These are phyloP conservation scores for Withania somnifera DNA, from an alignment of 305 asterid species.

Conservation along the genomic window DNA sequence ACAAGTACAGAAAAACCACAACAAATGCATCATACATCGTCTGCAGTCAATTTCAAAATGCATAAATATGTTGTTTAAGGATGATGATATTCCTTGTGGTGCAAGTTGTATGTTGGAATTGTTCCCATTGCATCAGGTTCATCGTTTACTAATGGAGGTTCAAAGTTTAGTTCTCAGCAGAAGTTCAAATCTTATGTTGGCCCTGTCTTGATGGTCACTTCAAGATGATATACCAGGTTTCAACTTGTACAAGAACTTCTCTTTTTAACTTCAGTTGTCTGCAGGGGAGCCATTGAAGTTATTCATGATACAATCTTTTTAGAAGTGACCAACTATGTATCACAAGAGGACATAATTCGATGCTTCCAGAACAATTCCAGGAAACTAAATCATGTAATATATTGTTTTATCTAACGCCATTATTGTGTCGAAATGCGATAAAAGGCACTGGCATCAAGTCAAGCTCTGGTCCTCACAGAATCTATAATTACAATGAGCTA, in stretches of 20 bases:
- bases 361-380: neutral
- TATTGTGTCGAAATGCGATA: neutral
- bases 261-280: neutral
- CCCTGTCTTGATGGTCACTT: neutral
- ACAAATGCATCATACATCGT: neutral
- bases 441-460: neutral
- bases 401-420: neutral
- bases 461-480: neutral
- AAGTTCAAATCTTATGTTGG: neutral
- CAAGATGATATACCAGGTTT: neutral
- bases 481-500: neutral
- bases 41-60: neutral
- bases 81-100: neutral
- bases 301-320: neutral
- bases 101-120: neutral
- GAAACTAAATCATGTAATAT: neutral
- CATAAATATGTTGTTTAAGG: neutral
- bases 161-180: neutral
- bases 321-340: too few relatives aligned
- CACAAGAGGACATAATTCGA: too few relatives aligned
- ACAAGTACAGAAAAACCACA: neutral
- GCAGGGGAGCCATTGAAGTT: neutral
- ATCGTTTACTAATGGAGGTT: neutral
- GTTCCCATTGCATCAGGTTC: neutral
- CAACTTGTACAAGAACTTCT: neutral